Evolutionary conservation across 2,329 filamentous ascomycete species (phyloP).

Genomic region (Zymoseptoria crescenta): DNA sequence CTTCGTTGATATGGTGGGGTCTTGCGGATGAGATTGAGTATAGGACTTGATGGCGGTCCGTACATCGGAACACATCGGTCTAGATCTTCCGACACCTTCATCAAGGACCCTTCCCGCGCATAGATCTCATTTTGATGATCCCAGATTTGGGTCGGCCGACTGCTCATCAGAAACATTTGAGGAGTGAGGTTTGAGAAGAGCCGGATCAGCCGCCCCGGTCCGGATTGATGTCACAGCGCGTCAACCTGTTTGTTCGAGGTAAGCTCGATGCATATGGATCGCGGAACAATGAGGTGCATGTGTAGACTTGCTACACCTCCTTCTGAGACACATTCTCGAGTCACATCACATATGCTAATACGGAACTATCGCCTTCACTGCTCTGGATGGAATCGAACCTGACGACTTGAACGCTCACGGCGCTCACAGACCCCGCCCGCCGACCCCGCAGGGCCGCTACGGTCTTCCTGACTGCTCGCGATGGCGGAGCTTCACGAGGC

Average conservation of each 20-base stretch:
- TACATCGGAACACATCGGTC: no score
- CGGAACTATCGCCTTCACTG: not conserved
- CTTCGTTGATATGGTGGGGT: no score
- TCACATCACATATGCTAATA: not conserved
- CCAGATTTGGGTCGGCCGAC: no score
- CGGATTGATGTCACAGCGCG: not conserved
- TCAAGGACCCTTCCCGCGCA: no score
- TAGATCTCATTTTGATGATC: no score
- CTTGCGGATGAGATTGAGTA: no score
- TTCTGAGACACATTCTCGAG: not conserved
- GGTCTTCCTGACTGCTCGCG: slow-evolving; percentile 1
- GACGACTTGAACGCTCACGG: not conserved
- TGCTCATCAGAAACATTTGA: not conserved
- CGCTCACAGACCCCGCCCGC: not conserved
- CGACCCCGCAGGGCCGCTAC: no score
- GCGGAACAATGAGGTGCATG: not conserved
- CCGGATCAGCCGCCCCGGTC: not conserved
- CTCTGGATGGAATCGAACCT: not conserved
- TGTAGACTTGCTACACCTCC: not conserved
- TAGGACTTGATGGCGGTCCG: no score
- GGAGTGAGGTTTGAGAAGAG: not conserved
- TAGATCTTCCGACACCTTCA: no score
- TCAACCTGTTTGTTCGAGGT: not conserved
- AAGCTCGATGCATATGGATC: not conserved
- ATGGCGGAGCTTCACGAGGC: slow-evolving; percentile 41